Percentiles rank a stretch among this genome's conserved stretches.
Evolutionary conservation across 2,329 filamentous ascomycete species (phyloP).

Genomic region (Colletotrichum camelliae): DNA sequence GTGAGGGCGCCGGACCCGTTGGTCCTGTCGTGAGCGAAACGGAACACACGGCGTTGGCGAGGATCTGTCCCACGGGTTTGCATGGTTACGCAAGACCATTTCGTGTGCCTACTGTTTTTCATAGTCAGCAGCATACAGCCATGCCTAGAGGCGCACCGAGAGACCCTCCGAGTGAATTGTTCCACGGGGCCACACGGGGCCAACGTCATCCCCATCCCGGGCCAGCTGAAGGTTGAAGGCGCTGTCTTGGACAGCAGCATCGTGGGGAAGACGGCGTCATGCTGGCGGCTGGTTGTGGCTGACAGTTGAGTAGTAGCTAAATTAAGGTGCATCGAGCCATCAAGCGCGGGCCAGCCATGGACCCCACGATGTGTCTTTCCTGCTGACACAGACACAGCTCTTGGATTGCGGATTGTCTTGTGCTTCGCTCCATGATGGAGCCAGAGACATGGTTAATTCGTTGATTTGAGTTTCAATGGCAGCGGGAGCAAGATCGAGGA

Average conservation of each 20-base stretch:
- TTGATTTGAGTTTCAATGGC: background rate
- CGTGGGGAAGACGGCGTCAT: constrained; percentile 11
- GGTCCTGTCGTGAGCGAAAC: background rate
- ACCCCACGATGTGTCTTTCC: background rate
- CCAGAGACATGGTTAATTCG: background rate
- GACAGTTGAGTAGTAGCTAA: constrained; percentile 7
- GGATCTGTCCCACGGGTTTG: background rate
- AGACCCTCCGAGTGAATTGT: background rate
- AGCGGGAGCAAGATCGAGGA: background rate
- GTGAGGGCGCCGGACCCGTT: background rate
- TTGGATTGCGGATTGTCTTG: constrained; percentile 4
- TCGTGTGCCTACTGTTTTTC: background rate
- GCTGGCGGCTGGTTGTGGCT: constrained; percentile 19
- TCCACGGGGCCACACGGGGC: background rate
- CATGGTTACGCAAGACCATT: constrained; percentile 5
- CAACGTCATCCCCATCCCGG: constrained; percentile 12
- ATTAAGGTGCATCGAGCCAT: background rate
- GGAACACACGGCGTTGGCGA: background rate
- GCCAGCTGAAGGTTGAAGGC: constrained; percentile 1
- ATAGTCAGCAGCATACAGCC: background rate
- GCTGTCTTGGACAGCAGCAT: background rate
- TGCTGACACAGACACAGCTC: background rate
- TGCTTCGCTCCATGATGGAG: constrained; percentile 8
- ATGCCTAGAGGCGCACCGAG: background rate
- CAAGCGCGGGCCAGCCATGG: background rate